These are phyloP conservation scores for Sporothrix brunneoviolacea DNA, from an alignment of 2,329 filamentous ascomycete genomes.

Conservation along the genomic window DNA sequence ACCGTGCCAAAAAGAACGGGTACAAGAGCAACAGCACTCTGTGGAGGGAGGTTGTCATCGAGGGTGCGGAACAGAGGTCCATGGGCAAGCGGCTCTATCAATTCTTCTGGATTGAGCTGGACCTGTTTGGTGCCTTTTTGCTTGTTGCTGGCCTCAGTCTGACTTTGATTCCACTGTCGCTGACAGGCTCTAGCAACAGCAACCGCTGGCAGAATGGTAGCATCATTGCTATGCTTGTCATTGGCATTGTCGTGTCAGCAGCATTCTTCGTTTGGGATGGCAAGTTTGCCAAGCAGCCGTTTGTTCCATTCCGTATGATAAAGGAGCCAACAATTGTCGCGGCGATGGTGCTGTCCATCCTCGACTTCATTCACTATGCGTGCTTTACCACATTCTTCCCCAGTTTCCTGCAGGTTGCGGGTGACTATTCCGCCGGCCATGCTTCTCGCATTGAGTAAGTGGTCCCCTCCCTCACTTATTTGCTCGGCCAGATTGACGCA, in stretches of 20 bases:
- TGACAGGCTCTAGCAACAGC: constrained; percentile 31
- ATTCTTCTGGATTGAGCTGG: constrained; percentile 28
- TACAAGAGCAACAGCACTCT: too few relatives aligned
- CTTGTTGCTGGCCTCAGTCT: constrained; percentile 3
- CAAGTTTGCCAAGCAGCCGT: constrained; percentile 30
- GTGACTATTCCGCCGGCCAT: constrained; percentile 48
- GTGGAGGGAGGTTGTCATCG: too few relatives aligned
- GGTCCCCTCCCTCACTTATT: too few relatives aligned
- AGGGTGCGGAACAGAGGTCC: too few relatives aligned
- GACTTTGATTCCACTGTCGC: constrained; percentile 20
- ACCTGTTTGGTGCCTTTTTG: constrained; percentile 28
- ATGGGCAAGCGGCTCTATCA: constrained; percentile 20
- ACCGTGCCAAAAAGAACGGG: constrained; percentile 9
- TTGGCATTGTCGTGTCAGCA: constrained; percentile 17
- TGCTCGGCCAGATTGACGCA: too few relatives aligned
- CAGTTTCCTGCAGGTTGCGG: constrained; percentile 38
- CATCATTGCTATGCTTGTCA: constrained; percentile 31
- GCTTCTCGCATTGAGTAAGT: constrained; percentile 47
- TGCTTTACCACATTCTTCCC: constrained; percentile 34
- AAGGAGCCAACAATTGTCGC: constrained; percentile 32
- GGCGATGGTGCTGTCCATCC: constrained; percentile 29
- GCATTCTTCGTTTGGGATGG: constrained; percentile 24
- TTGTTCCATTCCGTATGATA: constrained; percentile 33
- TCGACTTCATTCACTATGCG: constrained; percentile 31
- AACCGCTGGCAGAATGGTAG: constrained; percentile 26